Evolutionary conservation across 2,329 filamentous ascomycete species (phyloP), one percentile per base, ranked within the genome.

Genomic region (Sphaerulina vaccinii): DNA sequence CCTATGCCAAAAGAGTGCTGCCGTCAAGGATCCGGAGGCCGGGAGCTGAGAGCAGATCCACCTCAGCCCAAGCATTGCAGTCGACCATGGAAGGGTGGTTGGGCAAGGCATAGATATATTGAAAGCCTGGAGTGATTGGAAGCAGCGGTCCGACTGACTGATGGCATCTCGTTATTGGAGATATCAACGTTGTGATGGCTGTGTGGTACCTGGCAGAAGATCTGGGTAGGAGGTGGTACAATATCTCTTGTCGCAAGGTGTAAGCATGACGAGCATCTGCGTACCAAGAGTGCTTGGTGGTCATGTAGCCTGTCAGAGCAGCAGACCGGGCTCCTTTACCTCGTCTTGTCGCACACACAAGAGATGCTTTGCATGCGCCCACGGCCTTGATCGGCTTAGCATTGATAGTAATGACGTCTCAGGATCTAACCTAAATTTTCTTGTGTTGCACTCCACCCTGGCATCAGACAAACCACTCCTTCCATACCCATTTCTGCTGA

Each of bases 201-300:
- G 24, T 7, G 24, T 27, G 24, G 24, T 27, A 27, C 24, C 24
- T 27, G 3, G 11, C n/a, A 5, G 2, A n/a, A 11, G 33, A 36
- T 9, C 32, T 15, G 16, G 16, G 15, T 38, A 13, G 11, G 16
- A 5, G 10, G 24, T 27, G 24, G 24, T 27, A 38, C n/a, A 9
- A 19, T 19, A 16, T 38, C n/a, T 38, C 36, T 16, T 16, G 36
- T 9, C 4, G 36, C 8, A 38, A 38, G 36, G 24, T 2, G 13
- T 21, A 52, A 52, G 42, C 49, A 49, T 52, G 21, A 37, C 21
- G 27, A 24, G 24, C 32, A 32, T 32, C 22, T 7, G 32, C 39
- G 3, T 32, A 2, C 41, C 49, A 47, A 47, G 42, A 47, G 42
- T 41, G 49, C 49, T 52, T 52, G 42, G 35, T 48, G 24, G 36